Percentiles rank a stretch among this genome's conserved stretches.
Conservation (phyloP, 306 rosid species). For the Carpinus fangiana region DNA sequence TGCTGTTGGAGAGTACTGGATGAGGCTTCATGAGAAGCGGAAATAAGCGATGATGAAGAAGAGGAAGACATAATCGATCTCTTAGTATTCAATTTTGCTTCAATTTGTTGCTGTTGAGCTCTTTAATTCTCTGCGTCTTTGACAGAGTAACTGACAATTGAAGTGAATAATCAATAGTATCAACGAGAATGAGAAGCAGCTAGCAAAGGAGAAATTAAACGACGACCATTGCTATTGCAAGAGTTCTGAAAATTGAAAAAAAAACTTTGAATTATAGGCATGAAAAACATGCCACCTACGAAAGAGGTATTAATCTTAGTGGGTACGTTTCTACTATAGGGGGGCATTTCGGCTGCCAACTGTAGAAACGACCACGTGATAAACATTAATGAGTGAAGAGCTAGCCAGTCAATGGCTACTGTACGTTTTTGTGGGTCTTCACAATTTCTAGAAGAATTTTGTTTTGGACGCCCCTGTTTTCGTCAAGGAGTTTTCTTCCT, state of each 20-base stretch:
- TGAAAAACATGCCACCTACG: neutral
- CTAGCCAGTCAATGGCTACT: no score
- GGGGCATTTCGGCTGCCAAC: no score
- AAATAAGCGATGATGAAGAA: constrained; percentile 18
- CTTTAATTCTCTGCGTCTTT: neutral
- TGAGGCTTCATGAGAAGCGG: constrained; percentile 6
- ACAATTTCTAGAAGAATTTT: no score
- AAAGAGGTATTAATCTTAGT: neutral
- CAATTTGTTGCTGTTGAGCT: neutral
- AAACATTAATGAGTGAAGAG: no score
- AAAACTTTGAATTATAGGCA: no score
- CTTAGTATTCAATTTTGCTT: constrained; percentile 15
- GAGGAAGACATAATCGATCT: constrained; percentile 12
- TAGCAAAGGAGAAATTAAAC: neutral
- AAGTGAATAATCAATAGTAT: neutral
- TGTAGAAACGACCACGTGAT: no score
- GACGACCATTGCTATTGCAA: neutral
- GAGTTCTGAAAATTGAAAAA: neutral
- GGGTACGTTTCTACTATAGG: no score
- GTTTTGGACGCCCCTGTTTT: no score
- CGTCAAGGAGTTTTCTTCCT: no score
- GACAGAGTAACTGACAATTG: neutral
- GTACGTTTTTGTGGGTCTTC: no score
- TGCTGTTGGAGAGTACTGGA: constrained; percentile 34
- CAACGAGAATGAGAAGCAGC: neutral